Evolutionary conservation across 805 yeast species (phyloP).

Genomic region (Saccharomycopsis fermentans): DNA sequence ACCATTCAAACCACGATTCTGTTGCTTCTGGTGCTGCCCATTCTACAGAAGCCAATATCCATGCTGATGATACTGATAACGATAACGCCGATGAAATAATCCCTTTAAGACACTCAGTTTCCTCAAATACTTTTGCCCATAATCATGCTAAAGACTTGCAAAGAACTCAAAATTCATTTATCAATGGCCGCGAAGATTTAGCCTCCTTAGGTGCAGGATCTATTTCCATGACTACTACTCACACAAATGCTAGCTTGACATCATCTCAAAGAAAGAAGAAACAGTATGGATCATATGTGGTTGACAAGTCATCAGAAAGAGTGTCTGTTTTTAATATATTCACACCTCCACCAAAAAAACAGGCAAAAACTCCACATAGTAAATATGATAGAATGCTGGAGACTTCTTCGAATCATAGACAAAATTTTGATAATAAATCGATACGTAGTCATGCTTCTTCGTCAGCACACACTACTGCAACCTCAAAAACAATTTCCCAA

Average conservation of each 20-base stretch:
- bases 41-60: neutral
- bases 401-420: neutral
- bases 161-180: neutral
- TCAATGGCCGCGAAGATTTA: neutral
- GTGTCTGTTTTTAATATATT: neutral
- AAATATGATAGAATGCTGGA: neutral
- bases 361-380: neutral
- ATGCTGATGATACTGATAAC: neutral
- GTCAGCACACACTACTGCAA: neutral
- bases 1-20: neutral
- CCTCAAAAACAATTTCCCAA: neutral
- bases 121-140: neutral
- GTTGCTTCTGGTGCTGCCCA: too few relatives aligned
- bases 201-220: neutral
- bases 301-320: neutral
- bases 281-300: neutral
- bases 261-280: neutral
- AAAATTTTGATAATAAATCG: neutral
- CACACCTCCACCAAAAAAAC: neutral
- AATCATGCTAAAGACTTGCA: neutral
- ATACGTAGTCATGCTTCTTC: neutral
- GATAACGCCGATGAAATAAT: neutral
- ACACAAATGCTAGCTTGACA: neutral
- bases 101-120: neutral
- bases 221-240: neutral